Conservation (phyloP, 257 asterid species). For the Ilex aquifolium region DNA sequence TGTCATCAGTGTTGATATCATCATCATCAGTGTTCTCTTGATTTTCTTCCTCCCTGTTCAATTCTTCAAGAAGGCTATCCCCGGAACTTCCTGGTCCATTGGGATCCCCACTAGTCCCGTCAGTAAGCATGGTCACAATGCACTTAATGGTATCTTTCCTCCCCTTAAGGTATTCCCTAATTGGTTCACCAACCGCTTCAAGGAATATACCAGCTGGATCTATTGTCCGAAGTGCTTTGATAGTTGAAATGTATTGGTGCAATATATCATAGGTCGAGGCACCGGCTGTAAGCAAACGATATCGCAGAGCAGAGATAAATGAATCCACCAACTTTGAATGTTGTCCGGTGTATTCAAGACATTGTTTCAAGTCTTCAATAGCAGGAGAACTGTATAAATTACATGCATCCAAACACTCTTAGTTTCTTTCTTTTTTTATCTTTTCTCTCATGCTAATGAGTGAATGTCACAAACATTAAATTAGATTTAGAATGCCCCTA, state of each 20-base stretch:
- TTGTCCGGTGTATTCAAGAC: conserved; percentile 94
- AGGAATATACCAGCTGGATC: conserved; percentile 98
- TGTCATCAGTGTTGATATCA: conserved; percentile 70
- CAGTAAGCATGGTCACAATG: conserved; percentile 97
- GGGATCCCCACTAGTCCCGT: conserved; percentile 86
- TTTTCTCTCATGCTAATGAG: neutral
- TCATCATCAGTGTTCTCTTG: conserved; percentile 77
- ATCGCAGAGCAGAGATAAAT: conserved; percentile 74
- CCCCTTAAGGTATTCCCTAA: conserved; percentile 90
- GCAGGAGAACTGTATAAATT: conserved; percentile 73
- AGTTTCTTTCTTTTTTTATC: no score
- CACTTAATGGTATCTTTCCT: conserved; percentile 95
- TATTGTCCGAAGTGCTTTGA: conserved; percentile 94
- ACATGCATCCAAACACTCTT: neutral
- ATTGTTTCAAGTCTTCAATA: conserved; percentile 82
- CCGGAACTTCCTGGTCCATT: conserved; percentile 73
- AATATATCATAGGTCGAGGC: conserved; percentile 96
- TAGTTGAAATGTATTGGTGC: conserved; percentile 88
- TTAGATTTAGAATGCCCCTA: no score
- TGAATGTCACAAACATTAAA: no score
- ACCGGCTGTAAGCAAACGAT: conserved; percentile 93
- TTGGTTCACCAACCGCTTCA: conserved; percentile 97
- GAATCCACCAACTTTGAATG: conserved; percentile 97
- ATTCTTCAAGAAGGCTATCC: conserved; percentile 96
- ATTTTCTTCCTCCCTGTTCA: conserved; percentile 93